Conservation (phyloP, 1,284 basidiomycete genomes). For the Cryptococcus sp. region DNA sequence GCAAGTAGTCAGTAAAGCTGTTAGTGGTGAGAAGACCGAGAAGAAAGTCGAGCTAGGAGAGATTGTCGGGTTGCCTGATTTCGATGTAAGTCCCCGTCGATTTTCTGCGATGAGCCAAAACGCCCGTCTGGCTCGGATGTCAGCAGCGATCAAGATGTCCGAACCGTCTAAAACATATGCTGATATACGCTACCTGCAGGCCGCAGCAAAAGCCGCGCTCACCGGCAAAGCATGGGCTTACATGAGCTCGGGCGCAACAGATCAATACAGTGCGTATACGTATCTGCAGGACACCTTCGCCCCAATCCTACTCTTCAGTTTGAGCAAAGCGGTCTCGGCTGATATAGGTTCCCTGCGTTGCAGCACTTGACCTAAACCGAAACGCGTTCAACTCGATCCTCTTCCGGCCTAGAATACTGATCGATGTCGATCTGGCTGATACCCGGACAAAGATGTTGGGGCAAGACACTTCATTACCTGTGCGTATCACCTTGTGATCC, state of each 20-base stretch:
- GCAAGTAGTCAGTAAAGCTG: conserved; percentile 14
- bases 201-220: conserved; percentile 43
- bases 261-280: conserved; percentile 48
- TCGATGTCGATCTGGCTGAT: conserved; percentile 48
- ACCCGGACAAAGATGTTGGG: conserved; percentile 46
- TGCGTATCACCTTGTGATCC: background rate
- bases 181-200: conserved; percentile 16
- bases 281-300: no score
- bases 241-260: conserved; percentile 51
- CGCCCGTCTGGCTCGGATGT: background rate
- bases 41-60: conserved; percentile 40
- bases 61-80: conserved; percentile 52
- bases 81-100: conserved; percentile 36
- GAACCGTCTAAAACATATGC: no score
- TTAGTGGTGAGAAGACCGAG: conserved; percentile 15
- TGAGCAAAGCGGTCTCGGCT: no score
- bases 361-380: conserved; percentile 47
- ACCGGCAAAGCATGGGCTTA: conserved; percentile 52
- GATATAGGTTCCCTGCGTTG: background rate
- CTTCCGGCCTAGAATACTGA: conserved; percentile 50
- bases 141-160: background rate
- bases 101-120: no score
- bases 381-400: conserved; percentile 47
- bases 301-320: no score
- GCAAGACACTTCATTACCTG: conserved; percentile 41